Percentiles rank a stretch among this genome's conserved stretches.
Evolutionary conservation across 2,329 filamentous ascomycete genomes (phyloP).

Genomic region (Fusarium brevicatenulatum): DNA sequence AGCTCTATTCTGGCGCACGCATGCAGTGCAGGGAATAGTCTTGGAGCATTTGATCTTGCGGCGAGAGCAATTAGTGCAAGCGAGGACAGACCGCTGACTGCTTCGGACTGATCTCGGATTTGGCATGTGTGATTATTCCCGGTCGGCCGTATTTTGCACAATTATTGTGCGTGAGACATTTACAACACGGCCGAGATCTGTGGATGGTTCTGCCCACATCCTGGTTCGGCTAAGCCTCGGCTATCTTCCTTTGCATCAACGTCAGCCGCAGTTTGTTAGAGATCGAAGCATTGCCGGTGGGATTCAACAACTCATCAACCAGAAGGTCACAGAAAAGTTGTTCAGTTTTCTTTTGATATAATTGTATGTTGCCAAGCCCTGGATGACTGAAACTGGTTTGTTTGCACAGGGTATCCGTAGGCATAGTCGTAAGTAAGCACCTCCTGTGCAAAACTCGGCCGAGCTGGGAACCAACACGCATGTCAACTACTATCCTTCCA

Average conservation of each 20-base stretch:
- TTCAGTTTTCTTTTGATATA: too few relatives aligned
- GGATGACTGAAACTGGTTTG: too few relatives aligned
- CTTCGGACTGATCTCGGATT: neutral
- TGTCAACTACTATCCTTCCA: too few relatives aligned
- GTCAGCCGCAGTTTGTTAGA: rapidly evolving
- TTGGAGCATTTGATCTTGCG: conserved; percentile 2
- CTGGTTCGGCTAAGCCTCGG: rapidly evolving
- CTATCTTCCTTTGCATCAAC: rapidly evolving
- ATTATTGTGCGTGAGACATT: neutral
- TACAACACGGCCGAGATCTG: neutral
- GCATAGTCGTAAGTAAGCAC: too few relatives aligned
- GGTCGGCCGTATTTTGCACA: neutral
- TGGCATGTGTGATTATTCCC: neutral
- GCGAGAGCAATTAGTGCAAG: neutral
- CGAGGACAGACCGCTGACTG: conserved; percentile 1
- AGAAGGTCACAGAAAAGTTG: too few relatives aligned
- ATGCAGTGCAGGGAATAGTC: neutral
- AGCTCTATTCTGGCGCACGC: neutral
- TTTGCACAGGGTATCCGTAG: too few relatives aligned
- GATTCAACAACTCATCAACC: too few relatives aligned
- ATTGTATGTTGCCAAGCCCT: too few relatives aligned
- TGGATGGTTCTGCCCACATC: rapidly evolving
- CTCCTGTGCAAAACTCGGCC: neutral
- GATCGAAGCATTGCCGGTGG: too few relatives aligned
- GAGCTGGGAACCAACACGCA: neutral